These are phyloP conservation scores for Entomortierella chlamydospora DNA, from an alignment of 192 early-diverging fungal species.

Conservation along the genomic window DNA sequence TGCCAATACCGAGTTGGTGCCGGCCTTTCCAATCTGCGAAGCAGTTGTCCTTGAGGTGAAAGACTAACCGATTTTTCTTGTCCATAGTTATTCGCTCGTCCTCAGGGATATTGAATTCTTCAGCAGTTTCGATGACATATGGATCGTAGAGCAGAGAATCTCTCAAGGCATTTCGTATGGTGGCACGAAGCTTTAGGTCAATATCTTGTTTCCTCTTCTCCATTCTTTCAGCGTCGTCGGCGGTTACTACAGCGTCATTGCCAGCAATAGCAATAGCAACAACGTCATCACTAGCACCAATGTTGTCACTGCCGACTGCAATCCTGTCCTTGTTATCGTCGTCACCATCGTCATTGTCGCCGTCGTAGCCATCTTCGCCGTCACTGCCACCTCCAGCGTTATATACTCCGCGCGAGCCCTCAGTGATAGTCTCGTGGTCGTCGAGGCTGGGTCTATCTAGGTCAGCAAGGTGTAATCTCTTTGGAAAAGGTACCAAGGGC, in stretches of 20 bases:
- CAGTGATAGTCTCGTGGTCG: no score
- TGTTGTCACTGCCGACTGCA: no score
- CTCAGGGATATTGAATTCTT: not conserved
- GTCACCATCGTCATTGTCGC: no score
- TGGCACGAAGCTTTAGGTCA: not conserved
- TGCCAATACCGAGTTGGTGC: not conserved
- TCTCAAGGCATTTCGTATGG: not conserved
- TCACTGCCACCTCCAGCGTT: no score
- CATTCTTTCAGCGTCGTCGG: not conserved
- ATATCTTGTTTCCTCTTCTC: not conserved
- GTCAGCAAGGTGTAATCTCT: no score
- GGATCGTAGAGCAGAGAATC: not conserved
- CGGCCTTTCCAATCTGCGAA: not conserved
- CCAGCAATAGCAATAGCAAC: no score
- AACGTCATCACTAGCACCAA: not conserved
- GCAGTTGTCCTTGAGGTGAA: not conserved
- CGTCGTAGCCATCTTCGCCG: no score
- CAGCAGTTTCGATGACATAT: not conserved
- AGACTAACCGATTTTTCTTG: not conserved
- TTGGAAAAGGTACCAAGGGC: no score
- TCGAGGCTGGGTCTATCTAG: no score
- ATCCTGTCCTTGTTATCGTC: no score
- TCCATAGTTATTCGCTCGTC: not conserved
- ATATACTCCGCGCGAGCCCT: no score
- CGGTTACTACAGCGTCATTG: no score